phyloP scores from a whole-genome alignment of 179 eudicot genomes.

The Silene coronaria region DNA sequence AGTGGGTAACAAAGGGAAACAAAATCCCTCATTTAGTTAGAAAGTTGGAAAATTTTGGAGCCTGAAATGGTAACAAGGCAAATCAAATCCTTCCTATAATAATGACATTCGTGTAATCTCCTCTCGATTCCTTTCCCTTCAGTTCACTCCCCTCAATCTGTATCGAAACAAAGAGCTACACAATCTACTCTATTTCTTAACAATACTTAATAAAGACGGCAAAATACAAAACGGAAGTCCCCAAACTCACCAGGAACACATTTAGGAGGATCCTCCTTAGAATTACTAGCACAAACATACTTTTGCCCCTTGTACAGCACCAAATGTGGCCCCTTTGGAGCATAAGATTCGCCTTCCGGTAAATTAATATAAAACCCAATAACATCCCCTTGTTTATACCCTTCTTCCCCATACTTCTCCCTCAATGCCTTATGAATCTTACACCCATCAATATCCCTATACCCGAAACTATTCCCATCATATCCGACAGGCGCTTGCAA shows the following conservation, averaged over 20 bases:
- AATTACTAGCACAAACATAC: slow-evolving; percentile 59
- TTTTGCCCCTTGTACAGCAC: slow-evolving; percentile 84
- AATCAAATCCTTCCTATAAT: background rate
- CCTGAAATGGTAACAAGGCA: no score
- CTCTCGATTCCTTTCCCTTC: no score
- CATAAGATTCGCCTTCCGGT: slow-evolving; percentile 68
- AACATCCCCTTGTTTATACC: slow-evolving; percentile 88
- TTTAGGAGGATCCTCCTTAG: slow-evolving; percentile 74
- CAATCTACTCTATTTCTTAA: no score
- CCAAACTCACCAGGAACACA: slow-evolving; percentile 67
- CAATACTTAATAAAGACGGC: background rate
- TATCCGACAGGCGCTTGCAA: slow-evolving; percentile 98
- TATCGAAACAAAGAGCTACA: background rate
- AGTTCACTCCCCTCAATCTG: background rate
- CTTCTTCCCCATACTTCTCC: slow-evolving; percentile 80
- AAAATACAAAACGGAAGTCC: background rate
- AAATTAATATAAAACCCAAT: slow-evolving; percentile 82
- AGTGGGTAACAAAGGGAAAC: background rate
- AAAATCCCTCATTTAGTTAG: background rate
- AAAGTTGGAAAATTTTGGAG: background rate
- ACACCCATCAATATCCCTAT: slow-evolving; percentile 92
- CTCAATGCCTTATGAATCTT: slow-evolving; percentile 91
- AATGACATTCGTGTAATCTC: background rate
- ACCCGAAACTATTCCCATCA: slow-evolving; percentile 84
- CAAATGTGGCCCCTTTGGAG: slow-evolving; percentile 57